phyloP scores from a whole-genome alignment of 1,284 basidiomycete species.

The Cutaneotrichosporon curvatum region DNA sequence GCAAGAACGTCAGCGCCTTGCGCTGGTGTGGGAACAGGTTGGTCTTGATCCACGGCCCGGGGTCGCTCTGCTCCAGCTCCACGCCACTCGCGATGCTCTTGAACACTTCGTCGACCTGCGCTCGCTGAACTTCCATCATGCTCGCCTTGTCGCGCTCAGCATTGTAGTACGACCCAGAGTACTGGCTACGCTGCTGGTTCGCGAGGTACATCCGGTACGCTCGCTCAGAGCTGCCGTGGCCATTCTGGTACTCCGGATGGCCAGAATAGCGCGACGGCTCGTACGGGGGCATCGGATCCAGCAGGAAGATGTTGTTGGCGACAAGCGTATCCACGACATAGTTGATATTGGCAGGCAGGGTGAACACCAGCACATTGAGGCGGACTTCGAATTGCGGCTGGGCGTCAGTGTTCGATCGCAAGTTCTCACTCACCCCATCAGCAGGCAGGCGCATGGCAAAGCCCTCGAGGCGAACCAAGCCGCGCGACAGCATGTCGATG shows the following conservation, averaged over 20 bases:
- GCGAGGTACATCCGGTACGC: conserved; percentile 19
- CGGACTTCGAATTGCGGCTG: conserved; percentile 46
- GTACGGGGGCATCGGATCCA: conserved; percentile 61
- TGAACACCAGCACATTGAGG: conserved; percentile 81
- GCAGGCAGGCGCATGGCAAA: conserved; percentile 44
- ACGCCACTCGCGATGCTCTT: conserved; percentile 78
- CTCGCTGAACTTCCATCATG: conserved; percentile 82
- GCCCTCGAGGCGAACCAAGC: conserved; percentile 75
- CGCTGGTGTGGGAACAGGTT: conserved; percentile 93
- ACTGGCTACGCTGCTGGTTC: conserved; percentile 15
- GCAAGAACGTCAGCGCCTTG: conserved; percentile 89
- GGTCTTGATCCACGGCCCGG: conserved; percentile 82
- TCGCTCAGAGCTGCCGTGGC: conserved; percentile 55
- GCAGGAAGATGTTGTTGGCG: conserved; percentile 62
- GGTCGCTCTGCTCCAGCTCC: conserved; percentile 75
- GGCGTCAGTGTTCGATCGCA: conserved; percentile 1
- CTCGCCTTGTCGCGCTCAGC: conserved; percentile 55
- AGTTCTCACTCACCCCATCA: conserved; percentile 36
- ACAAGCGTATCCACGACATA: conserved; percentile 71
- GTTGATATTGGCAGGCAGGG: conserved; percentile 79
- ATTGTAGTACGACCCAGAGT: conserved; percentile 3
- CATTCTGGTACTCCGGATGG: conserved; percentile 69
- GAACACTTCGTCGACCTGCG: conserved; percentile 91
- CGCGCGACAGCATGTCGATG: conserved; percentile 71
- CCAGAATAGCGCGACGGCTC: conserved; percentile 55